These are phyloP conservation scores for Crithidia mellificae DNA, from an alignment of 208 protist genomes.

Conservation along the genomic window DNA sequence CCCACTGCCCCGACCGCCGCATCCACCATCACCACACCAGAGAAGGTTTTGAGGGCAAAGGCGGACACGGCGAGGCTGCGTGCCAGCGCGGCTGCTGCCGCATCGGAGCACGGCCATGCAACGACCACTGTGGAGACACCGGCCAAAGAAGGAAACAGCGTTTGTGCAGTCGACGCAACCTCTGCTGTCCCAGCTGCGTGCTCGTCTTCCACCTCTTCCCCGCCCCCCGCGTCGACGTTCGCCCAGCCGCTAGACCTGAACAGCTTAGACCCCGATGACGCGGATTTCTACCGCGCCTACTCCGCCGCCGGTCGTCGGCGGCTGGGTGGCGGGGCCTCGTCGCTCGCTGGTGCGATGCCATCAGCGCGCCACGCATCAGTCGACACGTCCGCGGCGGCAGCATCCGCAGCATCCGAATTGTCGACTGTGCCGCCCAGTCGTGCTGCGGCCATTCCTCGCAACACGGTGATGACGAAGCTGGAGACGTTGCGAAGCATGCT, in stretches of 20 bases:
- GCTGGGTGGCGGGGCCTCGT: conserved; percentile 11
- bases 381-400: too few relatives aligned
- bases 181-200: too few relatives aligned
- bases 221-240: conserved; percentile 12
- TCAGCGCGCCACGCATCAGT: conserved; percentile 9
- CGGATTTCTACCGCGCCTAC: conserved; percentile 85
- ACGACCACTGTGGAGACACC: not conserved
- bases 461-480: conserved; percentile 42
- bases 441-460: conserved; percentile 15
- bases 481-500: conserved; percentile 60
- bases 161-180: too few relatives aligned
- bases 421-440: not conserved
- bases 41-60: not conserved
- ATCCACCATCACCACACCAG: not conserved
- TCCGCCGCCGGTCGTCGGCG: conserved; percentile 35
- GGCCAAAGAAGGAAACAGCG: too few relatives aligned
- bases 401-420: too few relatives aligned
- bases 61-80: not conserved
- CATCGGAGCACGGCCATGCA: not conserved
- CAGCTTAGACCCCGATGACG: conserved; percentile 45
- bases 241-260: conserved; percentile 17
- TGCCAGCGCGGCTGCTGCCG: not conserved
- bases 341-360: conserved; percentile 3
- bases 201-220: not conserved
- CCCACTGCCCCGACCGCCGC: not conserved